These are phyloP conservation scores for Wickerhamiella azyma DNA, from an alignment of 805 yeast species.

Conservation along the genomic window DNA sequence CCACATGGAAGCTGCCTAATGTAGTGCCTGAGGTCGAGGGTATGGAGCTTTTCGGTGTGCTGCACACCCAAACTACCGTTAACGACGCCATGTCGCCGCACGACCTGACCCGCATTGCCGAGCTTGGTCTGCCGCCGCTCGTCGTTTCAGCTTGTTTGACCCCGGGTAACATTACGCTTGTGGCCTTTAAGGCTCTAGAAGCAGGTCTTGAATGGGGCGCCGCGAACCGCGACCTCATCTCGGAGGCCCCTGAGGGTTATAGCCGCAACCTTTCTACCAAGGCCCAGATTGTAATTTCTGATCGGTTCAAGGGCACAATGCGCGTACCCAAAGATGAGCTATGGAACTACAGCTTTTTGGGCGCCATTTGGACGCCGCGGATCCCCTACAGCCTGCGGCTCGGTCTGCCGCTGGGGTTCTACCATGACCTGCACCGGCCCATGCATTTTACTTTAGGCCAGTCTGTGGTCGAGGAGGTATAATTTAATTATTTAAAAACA, in stretches of 20 bases:
- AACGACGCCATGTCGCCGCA: conserved; percentile 46
- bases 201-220: conserved; percentile 79
- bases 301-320: conserved; percentile 64
- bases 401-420: conserved; percentile 71
- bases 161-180: conserved; percentile 71
- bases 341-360: conserved; percentile 88
- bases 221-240: conserved; percentile 40
- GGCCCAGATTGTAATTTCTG: conserved; percentile 62
- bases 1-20: conserved; percentile 48
- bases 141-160: conserved; percentile 58
- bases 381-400: conserved; percentile 48
- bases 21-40: conserved; percentile 32
- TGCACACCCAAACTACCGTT: conserved; percentile 76
- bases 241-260: conserved; percentile 47
- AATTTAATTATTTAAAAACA: neutral
- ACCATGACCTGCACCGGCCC: conserved; percentile 79
- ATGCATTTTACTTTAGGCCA: conserved; percentile 44
- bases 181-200: conserved; percentile 44
- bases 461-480: neutral
- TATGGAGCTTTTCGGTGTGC: conserved; percentile 78
- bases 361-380: conserved; percentile 66
- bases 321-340: conserved; percentile 69
- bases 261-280: conserved; percentile 42
- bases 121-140: conserved; percentile 35
- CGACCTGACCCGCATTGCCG: conserved; percentile 53